A percentile compares a stretch with the other conserved stretches of the same genome.
These are phyloP conservation scores for Ophiostoma novo-ulmi DNA, from an alignment of 2,329 filamentous ascomycete species.

Conservation along the genomic window DNA sequence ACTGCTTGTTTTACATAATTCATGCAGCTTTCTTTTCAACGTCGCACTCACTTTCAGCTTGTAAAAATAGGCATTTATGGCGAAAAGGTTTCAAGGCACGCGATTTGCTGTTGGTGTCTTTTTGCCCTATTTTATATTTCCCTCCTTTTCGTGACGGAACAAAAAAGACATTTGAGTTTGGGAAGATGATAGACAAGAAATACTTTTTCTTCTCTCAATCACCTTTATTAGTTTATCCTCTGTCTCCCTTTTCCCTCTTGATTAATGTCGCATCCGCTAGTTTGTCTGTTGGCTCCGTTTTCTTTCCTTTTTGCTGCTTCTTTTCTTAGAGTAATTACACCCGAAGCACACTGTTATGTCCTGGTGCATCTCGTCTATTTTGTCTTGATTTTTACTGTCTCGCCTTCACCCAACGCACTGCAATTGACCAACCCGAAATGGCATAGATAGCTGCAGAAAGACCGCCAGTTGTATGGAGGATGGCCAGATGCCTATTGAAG, in stretches of 20 bases:
- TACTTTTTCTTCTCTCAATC: neutral
- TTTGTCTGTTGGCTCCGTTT: neutral
- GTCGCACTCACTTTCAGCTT: conserved; percentile 7
- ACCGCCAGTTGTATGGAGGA: neutral
- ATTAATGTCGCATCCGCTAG: neutral
- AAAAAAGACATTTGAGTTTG: neutral
- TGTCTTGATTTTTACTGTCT: conserved; percentile 9
- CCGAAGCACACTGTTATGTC: neutral
- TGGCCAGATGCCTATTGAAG: neutral
- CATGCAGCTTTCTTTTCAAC: conserved; percentile 11
- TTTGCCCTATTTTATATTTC: neutral
- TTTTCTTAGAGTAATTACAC: neutral
- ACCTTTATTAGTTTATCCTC: neutral
- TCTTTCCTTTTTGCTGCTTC: conserved; percentile 1
- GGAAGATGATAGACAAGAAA: neutral
- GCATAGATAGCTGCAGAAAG: conserved; percentile 5
- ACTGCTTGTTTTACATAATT: neutral
- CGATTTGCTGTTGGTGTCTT: neutral
- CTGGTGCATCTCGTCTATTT: neutral
- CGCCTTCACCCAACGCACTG: neutral
- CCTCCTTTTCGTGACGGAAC: neutral
- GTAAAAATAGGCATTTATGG: conserved; percentile 5
- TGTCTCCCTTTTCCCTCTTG: neutral
- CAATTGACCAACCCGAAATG: conserved; percentile 2
- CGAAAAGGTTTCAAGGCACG: neutral